Conservation (phyloP, 2,329 filamentous ascomycete species). For the Lachnellula arida region DNA sequence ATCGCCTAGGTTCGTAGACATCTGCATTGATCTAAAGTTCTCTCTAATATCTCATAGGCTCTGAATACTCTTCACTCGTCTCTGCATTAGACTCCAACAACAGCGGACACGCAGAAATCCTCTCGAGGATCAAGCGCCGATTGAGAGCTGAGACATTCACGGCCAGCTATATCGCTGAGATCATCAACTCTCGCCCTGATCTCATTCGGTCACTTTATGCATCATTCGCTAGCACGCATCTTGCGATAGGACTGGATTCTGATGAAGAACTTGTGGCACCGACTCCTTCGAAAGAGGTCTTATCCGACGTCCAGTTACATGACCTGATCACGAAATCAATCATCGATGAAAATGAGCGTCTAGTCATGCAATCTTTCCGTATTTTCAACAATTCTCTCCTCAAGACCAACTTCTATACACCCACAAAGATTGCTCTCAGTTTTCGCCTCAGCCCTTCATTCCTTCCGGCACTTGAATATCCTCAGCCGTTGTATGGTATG, state of each 20-base stretch:
- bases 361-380: constrained; percentile 96
- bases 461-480: constrained; percentile 87
- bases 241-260: constrained; percentile 48
- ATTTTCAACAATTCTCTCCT: constrained; percentile 91
- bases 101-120: constrained; percentile 73
- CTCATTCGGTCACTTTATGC: constrained; percentile 86
- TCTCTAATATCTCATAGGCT: constrained; percentile 36
- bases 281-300: constrained; percentile 58
- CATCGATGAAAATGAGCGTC: constrained; percentile 89
- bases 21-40: background rate
- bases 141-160: constrained; percentile 96
- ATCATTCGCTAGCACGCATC: constrained; percentile 85
- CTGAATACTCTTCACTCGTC: constrained; percentile 84
- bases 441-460: constrained; percentile 90
- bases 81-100: constrained; percentile 77
- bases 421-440: constrained; percentile 95
- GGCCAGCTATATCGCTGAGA: constrained; percentile 95
- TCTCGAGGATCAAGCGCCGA: constrained; percentile 92
- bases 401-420: constrained; percentile 94
- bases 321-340: constrained; percentile 75
- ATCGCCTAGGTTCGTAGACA: constrained; percentile 63
- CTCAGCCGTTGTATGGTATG: constrained; percentile 93
- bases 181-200: constrained; percentile 85
- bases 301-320: constrained; percentile 69
- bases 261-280: constrained; percentile 50